Evolutionary conservation across 768 basidiomycete genomes (phyloP).

Genomic region (Termitomyces sp.): DNA sequence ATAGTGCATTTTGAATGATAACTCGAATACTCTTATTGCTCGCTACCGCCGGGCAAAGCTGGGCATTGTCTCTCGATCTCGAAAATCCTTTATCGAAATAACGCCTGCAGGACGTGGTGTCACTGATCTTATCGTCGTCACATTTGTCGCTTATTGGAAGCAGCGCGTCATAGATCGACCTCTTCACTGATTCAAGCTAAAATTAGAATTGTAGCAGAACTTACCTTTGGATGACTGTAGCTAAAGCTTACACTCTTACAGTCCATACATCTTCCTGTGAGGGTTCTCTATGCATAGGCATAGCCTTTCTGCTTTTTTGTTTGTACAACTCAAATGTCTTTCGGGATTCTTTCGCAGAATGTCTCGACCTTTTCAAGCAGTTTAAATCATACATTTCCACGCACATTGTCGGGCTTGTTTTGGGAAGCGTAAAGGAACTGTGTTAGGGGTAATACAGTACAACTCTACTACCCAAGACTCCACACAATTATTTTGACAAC

Average conservation of each 20-base stretch:
- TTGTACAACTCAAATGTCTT: background rate
- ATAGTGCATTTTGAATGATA: constrained; percentile 27
- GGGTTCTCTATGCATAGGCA: too few relatives aligned
- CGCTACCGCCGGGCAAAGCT: constrained; percentile 26
- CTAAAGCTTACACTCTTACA: background rate
- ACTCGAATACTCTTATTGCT: constrained; percentile 21
- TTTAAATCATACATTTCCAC: background rate
- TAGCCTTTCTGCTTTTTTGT: background rate
- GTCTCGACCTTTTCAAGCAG: background rate
- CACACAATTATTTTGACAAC: background rate
- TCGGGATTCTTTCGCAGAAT: background rate
- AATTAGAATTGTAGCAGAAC: background rate
- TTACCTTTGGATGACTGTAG: background rate
- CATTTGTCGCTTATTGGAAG: constrained; percentile 23
- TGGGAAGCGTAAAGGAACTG: background rate
- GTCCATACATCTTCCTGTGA: too few relatives aligned
- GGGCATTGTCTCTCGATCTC: constrained; percentile 26
- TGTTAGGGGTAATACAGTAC: background rate
- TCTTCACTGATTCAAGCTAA: constrained; percentile 1
- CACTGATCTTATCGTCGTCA: constrained; percentile 25
- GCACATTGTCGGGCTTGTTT: background rate
- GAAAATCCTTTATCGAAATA: constrained; percentile 26
- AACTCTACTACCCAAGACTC: background rate
- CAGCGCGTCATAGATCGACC: constrained; percentile 13
- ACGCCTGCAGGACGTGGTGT: constrained; percentile 22